Base-by-base conservation (phyloP, 306 rosid species). In the Abrus pulchellus region DNA sequence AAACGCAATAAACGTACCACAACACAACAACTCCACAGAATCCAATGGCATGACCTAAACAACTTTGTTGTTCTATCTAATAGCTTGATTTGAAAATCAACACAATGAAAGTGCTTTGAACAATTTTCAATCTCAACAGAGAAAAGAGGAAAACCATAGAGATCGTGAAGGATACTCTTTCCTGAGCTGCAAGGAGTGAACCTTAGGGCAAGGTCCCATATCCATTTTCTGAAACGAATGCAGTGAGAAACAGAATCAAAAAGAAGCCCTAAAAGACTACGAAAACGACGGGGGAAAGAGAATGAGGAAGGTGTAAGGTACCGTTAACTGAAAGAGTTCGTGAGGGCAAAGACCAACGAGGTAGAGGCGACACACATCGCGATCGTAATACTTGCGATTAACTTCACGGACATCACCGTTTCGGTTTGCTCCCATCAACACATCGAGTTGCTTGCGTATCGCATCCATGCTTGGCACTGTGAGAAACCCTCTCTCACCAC, bases 361-460 rank as follows among this genome's bases (percentile, higher is more conserved):
- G 78, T 89, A 96, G 62, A 96, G 94, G 50, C 98, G 97, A 74
- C 99, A 96, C 2, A 96, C 98, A 36, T 96, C 98, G 63, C 97
- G 98, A 88, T 93, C 98, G 85, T 88, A 96, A 68, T 93, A 96
- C 84, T 96, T 96, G 82, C 98, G 99, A 78, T 86, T 93, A 66
- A 96, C 97, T 89, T 96, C 99, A 48, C 97, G 89, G 3, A 96
- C 99, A 75, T 96, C 99, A 55, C 99, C 99, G 86, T 96, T 96
- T 0, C 99, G 97, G 66, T 96, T 96, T 1, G 99, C 98, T 10
- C 99, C 99, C 99, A 96, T 96, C 44, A 96, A 82, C 89, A 90
- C 94, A 85, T 96, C 99, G 30, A 96, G 96, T 88, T 96, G 99
- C 90, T 90, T 96, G 85, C 99, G 90, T 56, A 96, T 83, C 20